Evolutionary conservation across 1,284 basidiomycete genomes (phyloP).

Genomic region (Gomphus sp.): DNA sequence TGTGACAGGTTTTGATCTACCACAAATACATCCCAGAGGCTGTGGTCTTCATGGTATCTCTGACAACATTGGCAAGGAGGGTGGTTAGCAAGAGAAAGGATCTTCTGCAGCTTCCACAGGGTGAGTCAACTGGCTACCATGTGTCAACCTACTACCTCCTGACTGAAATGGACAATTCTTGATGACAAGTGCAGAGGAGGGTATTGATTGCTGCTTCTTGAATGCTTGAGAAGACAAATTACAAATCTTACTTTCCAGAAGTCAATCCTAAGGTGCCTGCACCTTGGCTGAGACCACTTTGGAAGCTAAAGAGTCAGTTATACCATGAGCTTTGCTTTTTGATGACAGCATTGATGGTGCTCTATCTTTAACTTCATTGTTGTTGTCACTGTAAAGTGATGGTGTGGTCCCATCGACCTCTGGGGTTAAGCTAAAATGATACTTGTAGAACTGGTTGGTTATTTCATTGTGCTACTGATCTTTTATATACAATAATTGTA

Average conservation of each 20-base stretch:
- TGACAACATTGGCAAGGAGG: constrained; percentile 50
- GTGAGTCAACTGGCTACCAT: neutral
- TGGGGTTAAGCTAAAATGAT: no score
- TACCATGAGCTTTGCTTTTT: neutral
- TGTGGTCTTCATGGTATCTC: constrained; percentile 45
- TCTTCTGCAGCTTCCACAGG: constrained; percentile 15
- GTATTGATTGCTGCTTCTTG: neutral
- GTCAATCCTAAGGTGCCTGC: neutral
- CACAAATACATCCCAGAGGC: constrained; percentile 35
- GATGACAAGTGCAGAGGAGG: neutral
- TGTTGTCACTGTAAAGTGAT: constrained; percentile 57
- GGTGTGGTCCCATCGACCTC: constrained; percentile 38
- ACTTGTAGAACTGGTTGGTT: no score
- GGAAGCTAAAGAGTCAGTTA: neutral
- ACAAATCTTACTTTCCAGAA: neutral
- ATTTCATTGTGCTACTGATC: no score
- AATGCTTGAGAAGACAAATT: neutral
- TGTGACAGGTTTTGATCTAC: neutral
- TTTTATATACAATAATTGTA: no score
- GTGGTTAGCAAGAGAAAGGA: constrained; percentile 47
- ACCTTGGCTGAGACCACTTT: neutral
- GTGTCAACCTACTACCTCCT: neutral
- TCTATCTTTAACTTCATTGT: constrained; percentile 17
- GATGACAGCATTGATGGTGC: constrained; percentile 9
- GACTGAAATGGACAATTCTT: neutral